These are phyloP conservation scores for Trypethelium eluteriae DNA, from an alignment of 495 filamentous ascomycete species.

Conservation along the genomic window DNA sequence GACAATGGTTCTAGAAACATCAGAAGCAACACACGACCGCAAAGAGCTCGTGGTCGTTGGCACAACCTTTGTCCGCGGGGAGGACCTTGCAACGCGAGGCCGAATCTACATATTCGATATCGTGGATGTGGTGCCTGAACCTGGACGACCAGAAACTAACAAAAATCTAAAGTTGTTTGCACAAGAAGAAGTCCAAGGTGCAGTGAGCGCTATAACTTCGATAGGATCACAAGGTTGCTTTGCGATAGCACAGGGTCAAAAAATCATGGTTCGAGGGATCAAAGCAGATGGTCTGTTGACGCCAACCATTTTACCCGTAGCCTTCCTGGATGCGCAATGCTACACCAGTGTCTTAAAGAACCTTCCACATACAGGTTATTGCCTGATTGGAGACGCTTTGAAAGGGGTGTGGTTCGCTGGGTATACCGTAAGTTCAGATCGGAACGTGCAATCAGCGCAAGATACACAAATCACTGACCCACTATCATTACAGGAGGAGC, in stretches of 20 bases:
- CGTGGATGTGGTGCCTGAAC: slow-evolving; percentile 69
- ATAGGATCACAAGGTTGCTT: slow-evolving; percentile 90
- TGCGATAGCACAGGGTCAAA: slow-evolving; percentile 88
- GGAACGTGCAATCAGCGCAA: not conserved
- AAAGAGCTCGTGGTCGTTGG: slow-evolving; percentile 75
- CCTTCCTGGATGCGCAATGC: slow-evolving; percentile 96
- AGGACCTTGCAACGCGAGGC: slow-evolving; percentile 80
- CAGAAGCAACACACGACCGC: slow-evolving; percentile 80
- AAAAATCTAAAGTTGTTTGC: slow-evolving; percentile 76
- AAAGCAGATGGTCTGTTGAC: slow-evolving; percentile 68
- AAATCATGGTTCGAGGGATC: slow-evolving; percentile 89
- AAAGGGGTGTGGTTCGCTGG: slow-evolving; percentile 94
- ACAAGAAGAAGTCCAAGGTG: slow-evolving; percentile 84
- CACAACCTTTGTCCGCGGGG: slow-evolving; percentile 72
- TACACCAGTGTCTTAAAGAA: slow-evolving; percentile 77
- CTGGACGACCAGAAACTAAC: slow-evolving; percentile 73
- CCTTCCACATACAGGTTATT: slow-evolving; percentile 72
- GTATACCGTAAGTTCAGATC: slow-evolving; percentile 55
- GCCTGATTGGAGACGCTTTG: slow-evolving; percentile 75
- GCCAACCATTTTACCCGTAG: slow-evolving; percentile 71
- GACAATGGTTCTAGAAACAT: slow-evolving; percentile 77
- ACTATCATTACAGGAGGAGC: slow-evolving; percentile 44
- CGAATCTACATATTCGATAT: slow-evolving; percentile 86
- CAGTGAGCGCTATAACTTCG: slow-evolving; percentile 79
- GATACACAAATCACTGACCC: not conserved